Evolutionary conservation across 176 grass and related monocot species (phyloP).

Genomic region (Calamus simplicifolius): DNA sequence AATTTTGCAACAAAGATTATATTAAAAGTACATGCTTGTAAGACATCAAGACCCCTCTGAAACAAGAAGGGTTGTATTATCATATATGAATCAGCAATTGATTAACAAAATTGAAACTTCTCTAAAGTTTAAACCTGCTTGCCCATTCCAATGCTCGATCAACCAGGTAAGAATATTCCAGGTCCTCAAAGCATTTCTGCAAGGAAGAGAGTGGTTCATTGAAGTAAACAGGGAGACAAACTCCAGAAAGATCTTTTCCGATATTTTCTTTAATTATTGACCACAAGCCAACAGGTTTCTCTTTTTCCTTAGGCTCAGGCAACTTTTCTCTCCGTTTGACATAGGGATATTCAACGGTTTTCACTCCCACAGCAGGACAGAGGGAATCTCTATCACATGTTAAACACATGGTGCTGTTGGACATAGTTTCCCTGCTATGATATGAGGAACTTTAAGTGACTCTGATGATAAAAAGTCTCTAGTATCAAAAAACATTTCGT

Average conservation of each 20-base stretch:
- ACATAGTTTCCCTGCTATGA: conserved; percentile 52
- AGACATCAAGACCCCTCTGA: too few relatives aligned
- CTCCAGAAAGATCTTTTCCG: conserved; percentile 91
- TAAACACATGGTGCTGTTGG: conserved; percentile 36
- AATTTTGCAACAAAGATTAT: too few relatives aligned
- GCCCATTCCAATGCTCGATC: conserved; percentile 71
- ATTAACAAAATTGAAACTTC: too few relatives aligned
- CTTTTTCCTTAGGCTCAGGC: conserved; percentile 89
- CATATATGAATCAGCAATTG: too few relatives aligned
- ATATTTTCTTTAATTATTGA: conserved; percentile 99
- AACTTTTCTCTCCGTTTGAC: conserved; percentile 67
- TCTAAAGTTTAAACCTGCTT: conserved; percentile 56
- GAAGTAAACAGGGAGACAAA: conserved; percentile 97
- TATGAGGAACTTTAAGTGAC: conserved; percentile 69
- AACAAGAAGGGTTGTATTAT: too few relatives aligned
- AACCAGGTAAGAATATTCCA: conserved; percentile 88
- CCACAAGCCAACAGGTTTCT: conserved; percentile 89
- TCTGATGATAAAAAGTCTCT: conserved; percentile 71
- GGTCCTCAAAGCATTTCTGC: conserved; percentile 98
- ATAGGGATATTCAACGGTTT: conserved; percentile 46
- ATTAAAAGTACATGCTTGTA: too few relatives aligned
- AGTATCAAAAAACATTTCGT: conserved; percentile 77
- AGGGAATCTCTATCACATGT: conserved; percentile 28
- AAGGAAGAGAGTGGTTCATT: conserved; percentile 91
- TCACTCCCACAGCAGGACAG: conserved; percentile 15